A percentile compares a stretch with the other conserved stretches of the same genome.
These are phyloP conservation scores for Xylariaceae sp. DNA, from an alignment of 2,329 filamentous ascomycete genomes.

Conservation along the genomic window DNA sequence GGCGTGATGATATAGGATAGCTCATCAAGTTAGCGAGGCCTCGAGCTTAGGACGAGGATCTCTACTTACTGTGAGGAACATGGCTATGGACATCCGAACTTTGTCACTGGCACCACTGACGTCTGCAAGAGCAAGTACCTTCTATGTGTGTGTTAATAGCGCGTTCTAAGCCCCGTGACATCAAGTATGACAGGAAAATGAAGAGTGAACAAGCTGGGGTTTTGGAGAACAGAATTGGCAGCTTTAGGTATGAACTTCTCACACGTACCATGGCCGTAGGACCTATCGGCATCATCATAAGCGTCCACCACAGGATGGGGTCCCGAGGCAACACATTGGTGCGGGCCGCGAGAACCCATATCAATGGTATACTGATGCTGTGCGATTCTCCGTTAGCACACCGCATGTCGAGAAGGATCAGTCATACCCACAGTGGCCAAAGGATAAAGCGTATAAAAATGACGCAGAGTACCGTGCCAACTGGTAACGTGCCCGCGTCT, in stretches of 20 bases:
- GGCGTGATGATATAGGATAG: slow-evolving; percentile 17
- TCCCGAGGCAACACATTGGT: slow-evolving; percentile 43
- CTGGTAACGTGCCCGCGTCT: slow-evolving; percentile 36
- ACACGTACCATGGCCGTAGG: slow-evolving; percentile 52
- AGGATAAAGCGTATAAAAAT: slow-evolving; percentile 46
- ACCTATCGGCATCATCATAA: slow-evolving; percentile 57
- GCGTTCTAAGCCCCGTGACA: no score
- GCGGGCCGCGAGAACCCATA: slow-evolving; percentile 44
- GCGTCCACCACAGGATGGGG: slow-evolving; percentile 53
- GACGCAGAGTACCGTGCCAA: slow-evolving; percentile 39
- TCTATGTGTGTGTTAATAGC: no score
- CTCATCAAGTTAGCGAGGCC: slow-evolving; percentile 5
- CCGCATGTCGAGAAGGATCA: neutral
- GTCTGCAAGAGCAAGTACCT: slow-evolving; percentile 47
- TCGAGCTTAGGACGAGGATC: neutral
- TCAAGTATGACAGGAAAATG: no score
- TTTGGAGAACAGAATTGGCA: no score
- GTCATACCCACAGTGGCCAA: slow-evolving; percentile 41
- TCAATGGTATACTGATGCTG: slow-evolving; percentile 42
- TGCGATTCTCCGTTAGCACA: neutral
- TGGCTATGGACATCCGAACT: slow-evolving; percentile 17
- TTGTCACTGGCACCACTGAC: slow-evolving; percentile 13
- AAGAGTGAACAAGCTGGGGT: no score
- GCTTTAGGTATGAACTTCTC: no score
- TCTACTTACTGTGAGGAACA: slow-evolving; percentile 15